phyloP scores from a whole-genome alignment of 2,329 filamentous ascomycete species.

The Colletotrichum chlorophyti region DNA sequence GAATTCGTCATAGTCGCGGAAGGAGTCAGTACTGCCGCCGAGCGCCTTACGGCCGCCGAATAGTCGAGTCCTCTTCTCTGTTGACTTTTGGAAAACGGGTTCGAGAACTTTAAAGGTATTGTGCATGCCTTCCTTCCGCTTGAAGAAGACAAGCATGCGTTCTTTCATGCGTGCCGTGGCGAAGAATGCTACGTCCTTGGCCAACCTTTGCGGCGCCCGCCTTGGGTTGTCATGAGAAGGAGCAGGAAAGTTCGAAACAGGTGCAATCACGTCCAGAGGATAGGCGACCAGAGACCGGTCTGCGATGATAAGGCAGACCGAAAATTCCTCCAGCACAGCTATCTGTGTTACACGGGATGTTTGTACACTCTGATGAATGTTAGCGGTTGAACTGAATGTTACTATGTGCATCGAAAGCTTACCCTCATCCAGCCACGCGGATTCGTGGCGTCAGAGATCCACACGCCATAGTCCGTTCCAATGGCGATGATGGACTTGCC shows the following conservation, averaged over 20 bases:
- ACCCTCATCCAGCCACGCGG: conserved; percentile 91
- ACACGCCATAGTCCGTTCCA: conserved; percentile 94
- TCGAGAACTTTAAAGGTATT: conserved; percentile 98
- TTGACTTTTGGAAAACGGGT: conserved; percentile 91
- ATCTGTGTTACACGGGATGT: conserved; percentile 86
- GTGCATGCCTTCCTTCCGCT: conserved; percentile 89
- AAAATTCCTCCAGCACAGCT: conserved; percentile 94
- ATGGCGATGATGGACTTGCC: conserved; percentile 90
- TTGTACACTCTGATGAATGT: conserved; percentile 70
- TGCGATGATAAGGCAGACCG: conserved; percentile 86
- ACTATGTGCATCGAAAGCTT: conserved; percentile 45
- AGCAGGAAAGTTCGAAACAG: conserved; percentile 66
- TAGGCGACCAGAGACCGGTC: conserved; percentile 93
- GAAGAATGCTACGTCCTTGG: conserved; percentile 95
- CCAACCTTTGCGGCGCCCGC: conserved; percentile 89
- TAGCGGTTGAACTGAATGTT: conserved; percentile 8
- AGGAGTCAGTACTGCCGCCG: conserved; percentile 85
- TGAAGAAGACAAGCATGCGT: conserved; percentile 92
- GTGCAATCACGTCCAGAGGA: conserved; percentile 84
- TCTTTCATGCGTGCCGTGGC: conserved; percentile 98
- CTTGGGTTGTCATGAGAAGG: conserved; percentile 75
- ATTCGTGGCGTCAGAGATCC: conserved; percentile 85
- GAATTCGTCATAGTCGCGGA: conserved; percentile 98
- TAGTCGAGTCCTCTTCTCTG: conserved; percentile 78
- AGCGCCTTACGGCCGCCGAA: conserved; percentile 65